Evolutionary conservation across 805 yeast genomes (phyloP).

Genomic region (Candida stauntonica): DNA sequence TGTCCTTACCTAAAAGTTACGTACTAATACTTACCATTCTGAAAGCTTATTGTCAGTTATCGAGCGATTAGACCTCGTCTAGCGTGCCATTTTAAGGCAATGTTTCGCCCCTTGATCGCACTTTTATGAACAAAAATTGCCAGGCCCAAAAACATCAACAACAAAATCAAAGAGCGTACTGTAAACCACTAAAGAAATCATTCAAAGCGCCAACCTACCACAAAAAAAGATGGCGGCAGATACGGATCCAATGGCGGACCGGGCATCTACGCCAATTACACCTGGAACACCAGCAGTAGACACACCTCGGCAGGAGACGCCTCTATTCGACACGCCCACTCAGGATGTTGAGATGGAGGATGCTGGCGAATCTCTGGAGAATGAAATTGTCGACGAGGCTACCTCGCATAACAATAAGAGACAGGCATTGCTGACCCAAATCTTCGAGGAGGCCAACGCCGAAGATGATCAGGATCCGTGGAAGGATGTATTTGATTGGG

Average conservation of each 20-base stretch:
- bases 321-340: too few relatives aligned
- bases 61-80: too few relatives aligned
- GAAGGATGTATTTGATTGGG: constrained; percentile 3
- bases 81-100: background rate
- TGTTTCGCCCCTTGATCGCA: background rate
- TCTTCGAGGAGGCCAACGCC: background rate
- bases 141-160: constrained; percentile 1
- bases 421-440: constrained; percentile 1
- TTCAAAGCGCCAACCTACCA: background rate
- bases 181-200: too few relatives aligned
- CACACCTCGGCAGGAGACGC: constrained; percentile 1
- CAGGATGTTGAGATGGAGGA: constrained; percentile 14
- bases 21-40: background rate
- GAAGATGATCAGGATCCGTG: constrained; percentile 1
- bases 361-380: constrained; percentile 1
- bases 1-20: too few relatives aligned
- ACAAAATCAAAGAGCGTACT: background rate
- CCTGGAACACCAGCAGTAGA: background rate
- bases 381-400: background rate
- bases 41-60: too few relatives aligned
- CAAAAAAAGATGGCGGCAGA: background rate
- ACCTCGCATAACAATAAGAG: constrained; percentile 3
- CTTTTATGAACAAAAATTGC: background rate
- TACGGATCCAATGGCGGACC: background rate
- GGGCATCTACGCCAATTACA: background rate